These are phyloP conservation scores for Candolleomyces efflorescens DNA, from an alignment of 768 basidiomycete species.

Conservation along the genomic window DNA sequence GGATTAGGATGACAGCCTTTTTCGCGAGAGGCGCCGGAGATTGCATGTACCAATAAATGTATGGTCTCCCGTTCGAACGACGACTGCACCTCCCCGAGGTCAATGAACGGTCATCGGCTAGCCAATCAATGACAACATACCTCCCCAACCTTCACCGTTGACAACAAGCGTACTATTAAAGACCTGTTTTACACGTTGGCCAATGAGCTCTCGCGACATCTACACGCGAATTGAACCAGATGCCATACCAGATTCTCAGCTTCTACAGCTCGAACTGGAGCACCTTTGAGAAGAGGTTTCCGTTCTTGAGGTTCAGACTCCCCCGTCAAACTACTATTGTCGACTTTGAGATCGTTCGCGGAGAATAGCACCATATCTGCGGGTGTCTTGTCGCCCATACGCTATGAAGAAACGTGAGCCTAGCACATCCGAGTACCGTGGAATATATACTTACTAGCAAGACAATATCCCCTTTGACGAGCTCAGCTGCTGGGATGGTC, in stretches of 20 bases:
- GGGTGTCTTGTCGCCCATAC: conserved; percentile 67
- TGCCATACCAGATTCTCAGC: conserved; percentile 55
- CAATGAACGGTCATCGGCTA: background rate
- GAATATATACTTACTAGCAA: conserved; percentile 44
- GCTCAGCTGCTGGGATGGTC: conserved; percentile 53
- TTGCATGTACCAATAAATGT: conserved; percentile 53
- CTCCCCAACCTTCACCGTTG: conserved; percentile 69
- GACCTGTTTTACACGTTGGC: conserved; percentile 31
- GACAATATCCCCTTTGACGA: conserved; percentile 67
- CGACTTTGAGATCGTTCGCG: conserved; percentile 60
- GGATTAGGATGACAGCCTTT: background rate
- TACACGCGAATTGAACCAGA: background rate
- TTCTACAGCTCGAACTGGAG: conserved; percentile 47
- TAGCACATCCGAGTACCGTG: background rate
- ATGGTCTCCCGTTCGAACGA: conserved; percentile 62
- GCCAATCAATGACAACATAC: conserved; percentile 35
- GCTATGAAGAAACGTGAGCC: conserved; percentile 28
- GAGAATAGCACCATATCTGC: conserved; percentile 62
- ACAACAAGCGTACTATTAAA: conserved; percentile 69
- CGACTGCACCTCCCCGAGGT: conserved; percentile 33
- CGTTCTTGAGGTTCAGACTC: conserved; percentile 71
- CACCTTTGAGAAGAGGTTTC: conserved; percentile 41
- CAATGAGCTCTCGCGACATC: background rate
- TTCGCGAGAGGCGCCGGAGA: background rate
- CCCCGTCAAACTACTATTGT: conserved; percentile 68